A percentile compares a stretch with the other conserved stretches of the same genome.
Evolutionary conservation across 2,329 filamentous ascomycete genomes (phyloP).

Genomic region (Arthrobotrys pseudoclavata): DNA sequence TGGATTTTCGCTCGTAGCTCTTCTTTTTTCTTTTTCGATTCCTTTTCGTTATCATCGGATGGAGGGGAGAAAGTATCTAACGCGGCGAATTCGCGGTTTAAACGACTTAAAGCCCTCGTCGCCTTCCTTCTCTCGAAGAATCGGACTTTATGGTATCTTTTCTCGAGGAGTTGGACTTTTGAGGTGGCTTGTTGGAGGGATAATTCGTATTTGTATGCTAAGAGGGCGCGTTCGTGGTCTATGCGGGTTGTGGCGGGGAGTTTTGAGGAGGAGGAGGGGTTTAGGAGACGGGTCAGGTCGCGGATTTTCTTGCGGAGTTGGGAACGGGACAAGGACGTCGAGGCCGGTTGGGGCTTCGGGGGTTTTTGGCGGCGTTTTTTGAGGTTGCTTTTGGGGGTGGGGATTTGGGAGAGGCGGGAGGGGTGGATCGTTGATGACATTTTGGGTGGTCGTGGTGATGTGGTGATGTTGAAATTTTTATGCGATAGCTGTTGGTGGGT

Average conservation of each 20-base stretch:
- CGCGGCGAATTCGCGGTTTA: conserved; percentile 53
- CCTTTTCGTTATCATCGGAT: conserved; percentile 69
- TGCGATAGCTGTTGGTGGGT: neutral
- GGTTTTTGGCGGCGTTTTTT: conserved; percentile 30
- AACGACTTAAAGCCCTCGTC: conserved; percentile 37
- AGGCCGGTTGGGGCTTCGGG: conserved; percentile 54
- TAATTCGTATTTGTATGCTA: conserved; percentile 76
- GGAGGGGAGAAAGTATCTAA: too few relatives aligned
- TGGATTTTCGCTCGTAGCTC: conserved; percentile 75
- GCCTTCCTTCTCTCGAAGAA: conserved; percentile 74
- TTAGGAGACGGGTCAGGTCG: conserved; percentile 77
- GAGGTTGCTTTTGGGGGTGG: conserved; percentile 8
- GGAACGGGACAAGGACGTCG: conserved; percentile 69
- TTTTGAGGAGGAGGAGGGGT: conserved; percentile 70
- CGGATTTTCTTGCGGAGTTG: conserved; percentile 78
- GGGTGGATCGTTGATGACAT: conserved; percentile 49
- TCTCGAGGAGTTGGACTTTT: conserved; percentile 78
- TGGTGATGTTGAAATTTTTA: conserved; percentile 15
- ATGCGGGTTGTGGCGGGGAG: conserved; percentile 77
- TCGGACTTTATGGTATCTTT: conserved; percentile 84
- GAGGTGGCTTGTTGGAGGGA: conserved; percentile 73
- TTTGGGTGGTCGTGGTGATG: conserved; percentile 11
- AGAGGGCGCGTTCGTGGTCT: conserved; percentile 80
- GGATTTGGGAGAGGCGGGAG: conserved; percentile 46
- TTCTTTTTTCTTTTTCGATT: conserved; percentile 72